Conservation (phyloP, 768 basidiomycete genomes). For the Mycena filopes region DNA sequence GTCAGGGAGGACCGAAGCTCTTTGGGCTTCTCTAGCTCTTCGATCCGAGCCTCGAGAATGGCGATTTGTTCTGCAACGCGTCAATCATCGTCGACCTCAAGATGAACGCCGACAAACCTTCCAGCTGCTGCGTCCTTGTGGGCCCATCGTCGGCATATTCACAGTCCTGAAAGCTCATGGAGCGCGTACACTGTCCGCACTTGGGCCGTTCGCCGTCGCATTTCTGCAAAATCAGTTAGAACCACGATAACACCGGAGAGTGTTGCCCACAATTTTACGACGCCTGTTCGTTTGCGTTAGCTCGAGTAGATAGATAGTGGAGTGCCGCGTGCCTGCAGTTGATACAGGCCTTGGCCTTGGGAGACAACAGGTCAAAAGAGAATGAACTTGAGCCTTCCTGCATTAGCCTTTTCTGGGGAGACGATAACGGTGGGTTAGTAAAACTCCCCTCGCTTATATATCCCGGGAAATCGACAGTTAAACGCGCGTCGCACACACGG, state of each 20-base stretch:
- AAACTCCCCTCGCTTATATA: background rate
- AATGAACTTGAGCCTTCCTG: constrained; percentile 6
- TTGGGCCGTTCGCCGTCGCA: constrained; percentile 35
- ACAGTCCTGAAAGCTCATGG: constrained; percentile 32
- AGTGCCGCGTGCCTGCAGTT: constrained; percentile 31
- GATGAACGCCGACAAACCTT: constrained; percentile 4
- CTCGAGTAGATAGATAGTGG: background rate
- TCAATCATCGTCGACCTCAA: background rate
- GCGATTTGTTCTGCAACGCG: constrained; percentile 44
- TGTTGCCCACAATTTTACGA: constrained; percentile 22
- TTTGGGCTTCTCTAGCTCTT: constrained; percentile 45
- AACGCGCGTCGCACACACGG: too few relatives aligned
- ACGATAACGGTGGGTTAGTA: background rate
- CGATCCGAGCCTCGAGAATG: constrained; percentile 49
- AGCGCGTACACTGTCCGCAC: constrained; percentile 31
- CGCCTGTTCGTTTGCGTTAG: constrained; percentile 10
- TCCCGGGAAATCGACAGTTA: too few relatives aligned
- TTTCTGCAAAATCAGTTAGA: constrained; percentile 15
- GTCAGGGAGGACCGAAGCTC: constrained; percentile 30
- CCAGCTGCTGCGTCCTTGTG: constrained; percentile 23
- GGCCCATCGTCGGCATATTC: constrained; percentile 34
- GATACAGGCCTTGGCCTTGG: constrained; percentile 30
- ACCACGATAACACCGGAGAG: too few relatives aligned
- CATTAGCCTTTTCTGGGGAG: background rate
- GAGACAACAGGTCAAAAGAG: constrained; percentile 3